A percentile compares a stretch with the other conserved stretches of the same genome.
phyloP scores from a whole-genome alignment of 2,329 filamentous ascomycete species.

The Stagonosporopsis vannaccii region DNA sequence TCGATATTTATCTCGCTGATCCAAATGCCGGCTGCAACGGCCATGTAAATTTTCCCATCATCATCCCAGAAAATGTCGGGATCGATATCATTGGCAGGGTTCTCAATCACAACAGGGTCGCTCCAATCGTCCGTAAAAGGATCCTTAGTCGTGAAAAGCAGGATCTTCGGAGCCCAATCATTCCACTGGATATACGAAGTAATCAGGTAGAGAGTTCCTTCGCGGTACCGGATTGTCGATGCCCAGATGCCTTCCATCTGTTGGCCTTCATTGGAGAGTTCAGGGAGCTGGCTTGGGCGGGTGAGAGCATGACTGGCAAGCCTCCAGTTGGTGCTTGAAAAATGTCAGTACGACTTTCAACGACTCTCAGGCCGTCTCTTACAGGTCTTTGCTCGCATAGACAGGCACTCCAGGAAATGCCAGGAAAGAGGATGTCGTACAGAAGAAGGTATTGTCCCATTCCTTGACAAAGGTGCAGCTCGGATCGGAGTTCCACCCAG shows the following conservation, averaged over 20 bases:
- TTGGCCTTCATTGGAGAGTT: constrained; percentile 15
- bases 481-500: constrained; percentile 60
- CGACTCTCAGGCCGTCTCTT: constrained; percentile 38
- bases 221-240: constrained; percentile 31
- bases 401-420: constrained; percentile 61
- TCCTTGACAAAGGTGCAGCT: constrained; percentile 52
- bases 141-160: constrained; percentile 27
- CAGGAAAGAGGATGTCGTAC: constrained; percentile 60
- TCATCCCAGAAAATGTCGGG: constrained; percentile 64
- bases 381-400: constrained; percentile 58
- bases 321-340: constrained; percentile 44
- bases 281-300: constrained; percentile 26
- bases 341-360: constrained; percentile 53
- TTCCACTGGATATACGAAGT: constrained; percentile 21
- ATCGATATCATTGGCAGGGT: constrained; percentile 56
- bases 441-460: constrained; percentile 55
- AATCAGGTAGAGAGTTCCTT: constrained; percentile 33
- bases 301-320: constrained; percentile 29
- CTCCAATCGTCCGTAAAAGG: constrained; percentile 28
- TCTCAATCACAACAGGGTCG: constrained; percentile 38
- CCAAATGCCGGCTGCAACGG: constrained; percentile 31
- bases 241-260: constrained; percentile 34
- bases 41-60: constrained; percentile 61
- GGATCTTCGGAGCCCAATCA: neutral
- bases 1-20: constrained; percentile 42